Percentiles rank a stretch among this genome's conserved stretches.
Conservation (phyloP, 805 yeast genomes). For the Starmerella asiatica region DNA sequence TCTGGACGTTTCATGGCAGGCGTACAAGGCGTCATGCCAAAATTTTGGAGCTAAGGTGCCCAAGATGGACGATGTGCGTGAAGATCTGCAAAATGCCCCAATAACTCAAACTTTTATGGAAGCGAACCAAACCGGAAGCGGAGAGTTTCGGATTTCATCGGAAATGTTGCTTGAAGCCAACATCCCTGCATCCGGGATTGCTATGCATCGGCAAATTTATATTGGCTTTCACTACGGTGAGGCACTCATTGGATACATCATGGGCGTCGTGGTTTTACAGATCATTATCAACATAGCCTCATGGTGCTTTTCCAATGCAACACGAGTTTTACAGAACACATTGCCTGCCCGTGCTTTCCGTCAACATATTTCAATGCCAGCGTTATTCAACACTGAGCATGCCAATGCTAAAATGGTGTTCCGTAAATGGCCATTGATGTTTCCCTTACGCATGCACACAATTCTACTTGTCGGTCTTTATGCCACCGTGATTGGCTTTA, state of each 20-base stretch:
- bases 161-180: background rate
- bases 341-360: background rate
- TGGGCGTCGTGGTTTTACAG: background rate
- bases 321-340: background rate
- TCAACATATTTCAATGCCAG: background rate
- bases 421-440: background rate
- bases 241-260: background rate
- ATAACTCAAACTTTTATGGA: background rate
- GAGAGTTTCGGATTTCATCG: background rate
- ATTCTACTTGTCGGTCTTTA: background rate
- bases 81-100: background rate
- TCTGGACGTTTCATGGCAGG: background rate
- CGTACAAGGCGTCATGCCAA: background rate
- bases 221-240: background rate
- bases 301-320: background rate
- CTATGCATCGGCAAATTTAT: background rate
- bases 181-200: background rate
- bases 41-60: background rate
- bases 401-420: background rate
- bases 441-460: background rate
- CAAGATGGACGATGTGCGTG: background rate
- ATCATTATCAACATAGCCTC: background rate
- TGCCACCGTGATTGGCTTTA: background rate
- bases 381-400: background rate
- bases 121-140: background rate